Base-by-base conservation (phyloP, 345 rosid genomes). In the Ricinus communis region DNA sequence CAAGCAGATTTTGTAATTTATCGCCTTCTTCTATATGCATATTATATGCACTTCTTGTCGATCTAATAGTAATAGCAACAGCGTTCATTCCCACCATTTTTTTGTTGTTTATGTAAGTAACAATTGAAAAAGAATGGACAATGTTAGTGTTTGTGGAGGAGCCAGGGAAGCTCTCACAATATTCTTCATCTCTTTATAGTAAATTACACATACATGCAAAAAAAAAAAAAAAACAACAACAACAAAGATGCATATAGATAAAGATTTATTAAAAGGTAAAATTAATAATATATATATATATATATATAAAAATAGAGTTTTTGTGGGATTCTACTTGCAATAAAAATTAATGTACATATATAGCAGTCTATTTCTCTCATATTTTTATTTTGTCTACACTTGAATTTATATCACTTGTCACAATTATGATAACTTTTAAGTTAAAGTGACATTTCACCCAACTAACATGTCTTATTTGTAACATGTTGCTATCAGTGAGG, bases 361-460 rank as follows among this genome's bases (percentile, higher is more conserved):
- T 33, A 9, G 15, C 9, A 6, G 4, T 13, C 5, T 22, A 9
- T 25, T 13, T 33, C 7, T 68, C 3, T 63, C n/a, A 9, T 5
- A 40, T 16, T 38, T 12, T 54, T 10, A 5, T 27, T 12, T 19
- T 52, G 50, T 10, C 45, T 52, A 3, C 2, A 43, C n/a, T 46
- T 51, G 62, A 69, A 45, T 50, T 62, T 46, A 24, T 5, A 66
- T 47, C 59, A 60, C 21, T 38, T 67, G 43, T 53, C 66, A 36
- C n/a, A 24, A 47, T 66, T 73, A 62, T 57, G 24, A 50, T 60
- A 61, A 49, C 67, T 77, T 74, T 80, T 74, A 46, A 62, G 74
- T 40, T 24, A 74, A 25, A 77, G 66, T 40, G 84, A 78, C 82
- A 5, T 78, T 28, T 65, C 79, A 76, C 69, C 86, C 53, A 55